These are phyloP conservation scores for Asterophora parasitica DNA, from an alignment of 768 basidiomycete species.

Conservation along the genomic window DNA sequence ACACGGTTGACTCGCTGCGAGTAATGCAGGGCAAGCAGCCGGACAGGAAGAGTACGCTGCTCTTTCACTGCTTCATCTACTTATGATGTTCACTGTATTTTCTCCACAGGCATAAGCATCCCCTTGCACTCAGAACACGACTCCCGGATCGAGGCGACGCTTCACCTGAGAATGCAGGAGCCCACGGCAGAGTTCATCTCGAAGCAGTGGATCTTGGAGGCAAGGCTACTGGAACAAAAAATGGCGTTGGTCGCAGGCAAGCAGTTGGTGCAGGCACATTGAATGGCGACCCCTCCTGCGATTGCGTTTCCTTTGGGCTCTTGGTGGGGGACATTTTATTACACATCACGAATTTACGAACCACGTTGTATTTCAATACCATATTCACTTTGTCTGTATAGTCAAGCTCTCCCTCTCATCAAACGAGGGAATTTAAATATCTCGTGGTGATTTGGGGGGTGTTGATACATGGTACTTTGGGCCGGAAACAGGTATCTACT, in stretches of 20 bases:
- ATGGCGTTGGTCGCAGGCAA: neutral
- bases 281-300: no score
- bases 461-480: constrained; percentile 21
- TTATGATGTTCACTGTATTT: neutral
- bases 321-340: no score
- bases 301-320: no score
- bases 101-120: neutral
- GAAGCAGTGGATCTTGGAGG: constrained; percentile 1
- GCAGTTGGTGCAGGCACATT: neutral
- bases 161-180: constrained; percentile 2
- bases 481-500: constrained; percentile 38
- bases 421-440: neutral
- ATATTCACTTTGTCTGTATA: no score
- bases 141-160: neutral
- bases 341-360: no score
- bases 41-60: constrained; percentile 7
- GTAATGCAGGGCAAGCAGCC: constrained; percentile 12
- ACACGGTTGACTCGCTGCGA: constrained; percentile 9
- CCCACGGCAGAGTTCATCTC: constrained; percentile 7
- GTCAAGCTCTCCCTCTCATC: no score
- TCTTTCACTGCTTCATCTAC: neutral
- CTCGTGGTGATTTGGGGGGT: constrained; percentile 12
- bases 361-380: no score
- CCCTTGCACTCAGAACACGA: neutral
- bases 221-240: neutral